Base-by-base conservation (phyloP, 495 filamentous ascomycete species). In the Penicillium desertorum region DNA sequence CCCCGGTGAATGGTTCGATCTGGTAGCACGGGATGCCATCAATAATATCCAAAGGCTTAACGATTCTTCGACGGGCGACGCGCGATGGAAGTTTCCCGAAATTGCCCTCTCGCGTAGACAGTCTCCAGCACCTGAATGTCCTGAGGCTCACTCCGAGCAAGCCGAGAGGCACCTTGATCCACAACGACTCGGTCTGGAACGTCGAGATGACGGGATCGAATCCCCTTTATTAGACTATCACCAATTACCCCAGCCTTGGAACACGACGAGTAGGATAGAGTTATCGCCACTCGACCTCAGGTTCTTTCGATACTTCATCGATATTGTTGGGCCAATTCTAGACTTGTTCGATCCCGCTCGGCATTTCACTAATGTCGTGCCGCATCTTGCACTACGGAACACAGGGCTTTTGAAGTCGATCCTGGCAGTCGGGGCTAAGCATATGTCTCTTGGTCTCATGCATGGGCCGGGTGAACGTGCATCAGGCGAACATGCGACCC, bases 1-100 rank as follows among this genome's bases (percentile, higher is more conserved):
- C 23, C 55, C 60, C 14, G 54, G 57, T 17, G 60, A 62, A 17
- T 62, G 60, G 60, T 62, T 58, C 27, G 60, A 62, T 16, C 50
- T 62, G 25, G 36, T 62, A n/a, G 60, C 60, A 34, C 54, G 60
- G 12, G 60, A 62, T 58, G 60, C 60, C 12, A 62, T 62, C 37
- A 62, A 36, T 29, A 54, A 62, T 29, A 54, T 62, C 44, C 32
- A 34, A 34, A 34, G 11, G 32, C 32, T 34, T 11, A 34, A 34
- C 3, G 32, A 34, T 5, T 11, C 32, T 34, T 34, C 32, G 1
- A 5, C 32, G 3, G 32, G 3, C 2, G 32, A 34, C 11, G 4
- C 32, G 3, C 10, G 32, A 34, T 34, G 32, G 32, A 34, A 5
- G 4, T 34, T 34, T 34, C 32, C 32, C 32, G 32, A 34, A 14